Evolutionary conservation across 495 filamentous ascomycete species (phyloP).

Genomic region (Penicillium subrubescens): DNA sequence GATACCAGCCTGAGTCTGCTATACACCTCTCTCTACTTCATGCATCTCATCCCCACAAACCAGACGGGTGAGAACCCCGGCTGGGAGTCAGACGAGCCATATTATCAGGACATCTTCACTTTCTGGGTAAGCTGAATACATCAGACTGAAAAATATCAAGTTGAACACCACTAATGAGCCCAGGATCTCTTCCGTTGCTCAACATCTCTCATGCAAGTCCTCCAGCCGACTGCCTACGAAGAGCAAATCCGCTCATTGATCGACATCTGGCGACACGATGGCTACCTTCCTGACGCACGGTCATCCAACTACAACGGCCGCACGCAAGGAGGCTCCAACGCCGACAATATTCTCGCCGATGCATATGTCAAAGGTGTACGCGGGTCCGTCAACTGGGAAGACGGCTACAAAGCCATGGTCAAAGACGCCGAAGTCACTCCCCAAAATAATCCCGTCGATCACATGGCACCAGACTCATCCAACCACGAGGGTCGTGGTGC

Average conservation of each 20-base stretch:
- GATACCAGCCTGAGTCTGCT: conserved; percentile 57
- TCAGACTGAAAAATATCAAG: too few relatives aligned
- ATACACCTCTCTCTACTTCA: conserved; percentile 68
- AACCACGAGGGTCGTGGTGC: conserved; percentile 73
- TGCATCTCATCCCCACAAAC: conserved; percentile 71
- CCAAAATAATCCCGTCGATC: conserved; percentile 62
- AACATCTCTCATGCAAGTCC: conserved; percentile 64
- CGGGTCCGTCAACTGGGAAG: conserved; percentile 67
- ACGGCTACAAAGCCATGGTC: conserved; percentile 69
- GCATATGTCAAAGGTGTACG: conserved; percentile 73
- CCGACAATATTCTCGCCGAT: conserved; percentile 74
- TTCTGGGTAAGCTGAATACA: conserved; percentile 50
- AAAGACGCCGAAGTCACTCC: conserved; percentile 68
- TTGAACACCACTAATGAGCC: too few relatives aligned
- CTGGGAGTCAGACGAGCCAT: conserved; percentile 68
- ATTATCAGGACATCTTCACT: conserved; percentile 50
- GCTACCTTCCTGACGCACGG: conserved; percentile 65
- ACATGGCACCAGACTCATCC: conserved; percentile 59
- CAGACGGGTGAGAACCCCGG: conserved; percentile 71
- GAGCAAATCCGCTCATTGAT: conserved; percentile 70
- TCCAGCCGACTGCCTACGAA: conserved; percentile 64
- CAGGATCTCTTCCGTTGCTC: conserved; percentile 65
- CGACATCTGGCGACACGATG: conserved; percentile 69
- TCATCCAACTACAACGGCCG: conserved; percentile 73
- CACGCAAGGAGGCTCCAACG: conserved; percentile 72